Conservation (phyloP, 176 grass and related monocot species). For the Ensete ventricosum region DNA sequence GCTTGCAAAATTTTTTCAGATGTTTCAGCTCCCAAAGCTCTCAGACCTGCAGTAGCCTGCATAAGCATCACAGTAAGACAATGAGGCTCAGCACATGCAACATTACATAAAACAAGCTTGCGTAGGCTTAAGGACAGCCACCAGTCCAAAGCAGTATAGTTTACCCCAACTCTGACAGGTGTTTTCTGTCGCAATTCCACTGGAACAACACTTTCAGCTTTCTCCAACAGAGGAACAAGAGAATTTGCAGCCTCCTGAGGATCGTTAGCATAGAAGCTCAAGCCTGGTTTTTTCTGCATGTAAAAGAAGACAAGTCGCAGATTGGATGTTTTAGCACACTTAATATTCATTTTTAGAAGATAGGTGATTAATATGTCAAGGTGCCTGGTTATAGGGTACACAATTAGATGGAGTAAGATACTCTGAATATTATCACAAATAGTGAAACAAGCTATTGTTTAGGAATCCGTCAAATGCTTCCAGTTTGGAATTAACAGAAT, state of each 20-base stretch:
- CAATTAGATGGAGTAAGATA: too few species aligned
- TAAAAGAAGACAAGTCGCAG: not conserved
- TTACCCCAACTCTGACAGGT: conserved; percentile 44
- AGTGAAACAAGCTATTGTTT: too few species aligned
- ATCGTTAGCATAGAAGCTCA: conserved; percentile 38
- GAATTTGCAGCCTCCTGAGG: conserved; percentile 31
- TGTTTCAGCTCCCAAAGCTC: conserved; percentile 28
- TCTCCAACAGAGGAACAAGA: conserved; percentile 28
- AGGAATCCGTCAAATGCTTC: too few species aligned
- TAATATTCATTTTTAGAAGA: too few species aligned
- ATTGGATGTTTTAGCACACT: not conserved
- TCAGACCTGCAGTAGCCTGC: conserved; percentile 38
- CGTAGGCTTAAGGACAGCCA: not conserved
- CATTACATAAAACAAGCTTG: not conserved
- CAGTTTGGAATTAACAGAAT: too few species aligned
- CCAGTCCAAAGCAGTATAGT: not conserved
- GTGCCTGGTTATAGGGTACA: too few species aligned
- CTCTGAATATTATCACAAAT: too few species aligned
- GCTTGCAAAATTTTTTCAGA: conserved; percentile 37
- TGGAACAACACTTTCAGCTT: conserved; percentile 36
- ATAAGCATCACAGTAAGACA: not conserved
- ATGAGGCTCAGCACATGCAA: not conserved
- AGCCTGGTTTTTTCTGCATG: conserved; percentile 27
- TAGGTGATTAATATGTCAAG: too few species aligned
- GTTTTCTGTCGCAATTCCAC: conserved; percentile 4